phyloP scores from a whole-genome alignment of 352 stramenopile genomes.

The Phytophthora pinifolia region DNA sequence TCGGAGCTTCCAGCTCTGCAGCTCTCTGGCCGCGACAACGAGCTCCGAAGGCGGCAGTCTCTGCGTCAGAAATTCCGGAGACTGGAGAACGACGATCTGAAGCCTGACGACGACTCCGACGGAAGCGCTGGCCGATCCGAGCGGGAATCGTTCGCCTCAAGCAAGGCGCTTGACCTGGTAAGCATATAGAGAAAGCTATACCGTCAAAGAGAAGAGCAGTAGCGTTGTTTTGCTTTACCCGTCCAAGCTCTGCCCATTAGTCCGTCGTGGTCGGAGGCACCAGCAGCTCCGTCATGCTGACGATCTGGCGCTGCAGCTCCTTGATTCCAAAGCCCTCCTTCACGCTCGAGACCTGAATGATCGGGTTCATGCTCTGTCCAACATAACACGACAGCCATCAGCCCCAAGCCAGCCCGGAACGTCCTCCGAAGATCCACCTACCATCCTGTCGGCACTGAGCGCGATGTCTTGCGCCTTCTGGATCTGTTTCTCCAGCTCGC shows the following conservation, averaged over 20 bases:
- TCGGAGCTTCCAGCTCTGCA: constrained; percentile 33
- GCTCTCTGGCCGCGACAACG: constrained; percentile 16
- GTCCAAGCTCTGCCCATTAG: neutral
- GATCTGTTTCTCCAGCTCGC: constrained; percentile 52
- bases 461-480: constrained; percentile 51
- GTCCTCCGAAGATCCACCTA: constrained; percentile 18
- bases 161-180: constrained; percentile 20
- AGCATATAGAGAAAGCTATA: constrained; percentile 6
- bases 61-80: constrained; percentile 1
- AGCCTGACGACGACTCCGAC: constrained; percentile 22
- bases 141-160: constrained; percentile 33
- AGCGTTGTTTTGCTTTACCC: constrained; percentile 2
- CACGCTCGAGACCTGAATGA: constrained; percentile 77
- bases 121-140: constrained; percentile 28
- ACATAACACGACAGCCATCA: constrained; percentile 4
- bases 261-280: neutral
- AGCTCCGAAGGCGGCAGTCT: constrained; percentile 10
- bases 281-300: constrained; percentile 62
- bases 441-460: constrained; percentile 51
- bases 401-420: neutral
- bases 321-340: constrained; percentile 78
- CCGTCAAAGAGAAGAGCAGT: constrained; percentile 18
- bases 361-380: constrained; percentile 75
- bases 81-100: constrained; percentile 28
- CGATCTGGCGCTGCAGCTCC: constrained; percentile 75